phyloP scores from a whole-genome alignment of 495 filamentous ascomycete genomes.

The Penicillium lagena region DNA sequence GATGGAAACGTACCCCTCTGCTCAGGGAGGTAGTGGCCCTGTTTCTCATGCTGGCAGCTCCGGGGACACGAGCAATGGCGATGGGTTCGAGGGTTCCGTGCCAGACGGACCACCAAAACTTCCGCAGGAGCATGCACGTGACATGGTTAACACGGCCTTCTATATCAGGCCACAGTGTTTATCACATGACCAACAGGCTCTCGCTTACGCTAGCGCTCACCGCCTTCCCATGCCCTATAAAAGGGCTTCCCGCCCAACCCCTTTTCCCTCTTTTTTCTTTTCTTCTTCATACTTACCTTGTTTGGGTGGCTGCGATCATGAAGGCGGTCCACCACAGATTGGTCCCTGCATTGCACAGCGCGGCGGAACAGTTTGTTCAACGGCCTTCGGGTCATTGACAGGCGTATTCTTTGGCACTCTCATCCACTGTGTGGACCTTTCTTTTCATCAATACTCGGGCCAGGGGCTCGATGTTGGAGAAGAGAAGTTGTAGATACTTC shows the following conservation, averaged over 20 bases:
- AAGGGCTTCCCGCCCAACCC: constrained; percentile 10
- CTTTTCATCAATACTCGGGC: constrained; percentile 53
- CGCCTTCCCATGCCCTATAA: constrained; percentile 11
- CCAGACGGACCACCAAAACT: constrained; percentile 25
- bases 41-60: constrained; percentile 38
- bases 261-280: constrained; percentile 34
- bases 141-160: constrained; percentile 3
- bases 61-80: constrained; percentile 4
- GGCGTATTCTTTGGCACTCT: constrained; percentile 67
- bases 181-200: constrained; percentile 6
- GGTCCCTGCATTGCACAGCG: constrained; percentile 76
- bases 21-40: constrained; percentile 39
- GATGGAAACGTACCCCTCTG: constrained; percentile 29
- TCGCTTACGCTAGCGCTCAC: constrained; percentile 30
- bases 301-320: constrained; percentile 57
- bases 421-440: constrained; percentile 30
- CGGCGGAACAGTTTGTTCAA: constrained; percentile 59
- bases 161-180: background rate
- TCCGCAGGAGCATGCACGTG: constrained; percentile 26
- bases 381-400: constrained; percentile 64
- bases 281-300: constrained; percentile 73
- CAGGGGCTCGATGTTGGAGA: constrained; percentile 45
- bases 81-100: background rate
- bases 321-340: constrained; percentile 51
- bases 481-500: constrained; percentile 19